Percentiles rank a stretch among this genome's conserved stretches.
phyloP scores from a whole-genome alignment of 2,329 filamentous ascomycete species.

The Aspergillus tubingensis region DNA sequence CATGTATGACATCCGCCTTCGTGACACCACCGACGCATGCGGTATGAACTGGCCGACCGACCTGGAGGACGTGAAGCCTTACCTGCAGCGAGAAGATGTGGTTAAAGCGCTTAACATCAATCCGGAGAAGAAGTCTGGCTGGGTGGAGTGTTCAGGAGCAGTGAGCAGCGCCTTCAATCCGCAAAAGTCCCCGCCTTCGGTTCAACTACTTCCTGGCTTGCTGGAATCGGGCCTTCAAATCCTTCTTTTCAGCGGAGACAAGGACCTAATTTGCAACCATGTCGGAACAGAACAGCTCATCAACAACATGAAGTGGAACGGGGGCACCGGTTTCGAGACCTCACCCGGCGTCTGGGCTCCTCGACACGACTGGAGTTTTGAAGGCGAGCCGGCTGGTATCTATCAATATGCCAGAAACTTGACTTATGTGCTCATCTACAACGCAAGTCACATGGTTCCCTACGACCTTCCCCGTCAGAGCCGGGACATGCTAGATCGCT shows the following conservation, averaged over 20 bases:
- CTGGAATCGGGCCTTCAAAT: constrained; percentile 72
- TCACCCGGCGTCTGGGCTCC: constrained; percentile 87
- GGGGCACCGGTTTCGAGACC: constrained; percentile 85
- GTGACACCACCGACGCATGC: constrained; percentile 77
- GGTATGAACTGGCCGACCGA: constrained; percentile 99
- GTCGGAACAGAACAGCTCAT: constrained; percentile 90
- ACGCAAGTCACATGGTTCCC: constrained; percentile 97
- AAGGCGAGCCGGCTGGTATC: constrained; percentile 81
- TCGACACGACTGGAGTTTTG: constrained; percentile 91
- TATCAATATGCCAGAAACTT: constrained; percentile 95
- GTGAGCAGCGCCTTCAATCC: constrained; percentile 73
- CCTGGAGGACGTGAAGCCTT: constrained; percentile 73
- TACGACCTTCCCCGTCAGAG: constrained; percentile 86
- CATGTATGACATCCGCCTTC: constrained; percentile 94
- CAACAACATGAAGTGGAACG: constrained; percentile 87
- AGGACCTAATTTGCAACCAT: constrained; percentile 97
- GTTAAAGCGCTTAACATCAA: constrained; percentile 79
- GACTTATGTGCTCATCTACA: constrained; percentile 93
- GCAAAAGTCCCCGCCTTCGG: constrained; percentile 69
- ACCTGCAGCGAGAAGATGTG: constrained; percentile 81
- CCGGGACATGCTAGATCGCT: constrained; percentile 95
- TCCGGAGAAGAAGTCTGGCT: constrained; percentile 77
- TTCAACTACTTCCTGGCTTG: constrained; percentile 74
- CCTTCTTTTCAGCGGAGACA: constrained; percentile 86
- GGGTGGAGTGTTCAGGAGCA: constrained; percentile 83